Percentiles rank a stretch among this genome's conserved stretches.
Conservation (phyloP, 2,329 filamentous ascomycete species). For the Diaporthe capsici region DNA sequence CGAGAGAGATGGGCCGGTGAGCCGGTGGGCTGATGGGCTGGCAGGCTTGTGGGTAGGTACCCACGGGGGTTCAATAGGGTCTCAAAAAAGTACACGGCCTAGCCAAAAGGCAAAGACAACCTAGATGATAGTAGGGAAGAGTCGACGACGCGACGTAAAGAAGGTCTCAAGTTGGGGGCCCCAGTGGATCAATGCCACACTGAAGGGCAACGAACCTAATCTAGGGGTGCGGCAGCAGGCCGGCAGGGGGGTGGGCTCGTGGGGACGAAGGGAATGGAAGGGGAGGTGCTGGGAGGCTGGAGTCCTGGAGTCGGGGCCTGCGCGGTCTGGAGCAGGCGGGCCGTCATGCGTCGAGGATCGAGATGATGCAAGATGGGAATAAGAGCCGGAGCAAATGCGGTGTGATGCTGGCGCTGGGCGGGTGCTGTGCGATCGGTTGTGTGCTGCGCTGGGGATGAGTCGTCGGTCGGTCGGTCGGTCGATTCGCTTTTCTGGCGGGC, state of each 20-base stretch:
- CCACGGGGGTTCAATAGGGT: slow-evolving; percentile 33
- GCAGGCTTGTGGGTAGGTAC: slow-evolving; percentile 34
- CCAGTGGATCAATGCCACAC: slow-evolving; percentile 41
- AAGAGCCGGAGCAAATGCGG: slow-evolving; percentile 26
- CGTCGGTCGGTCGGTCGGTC: slow-evolving; percentile 29
- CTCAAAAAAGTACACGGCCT: slow-evolving; percentile 37
- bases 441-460: slow-evolving; percentile 34
- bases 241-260: slow-evolving; percentile 35
- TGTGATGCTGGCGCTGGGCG: slow-evolving; percentile 33
- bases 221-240: slow-evolving; percentile 19
- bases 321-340: slow-evolving; percentile 30
- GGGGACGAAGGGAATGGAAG: slow-evolving; percentile 28
- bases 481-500: slow-evolving; percentile 32
- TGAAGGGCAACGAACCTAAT: slow-evolving; percentile 38
- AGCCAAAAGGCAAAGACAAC: slow-evolving; percentile 37
- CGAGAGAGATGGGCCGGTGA: neutral
- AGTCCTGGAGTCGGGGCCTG: slow-evolving; percentile 5
- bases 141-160: slow-evolving; percentile 32
- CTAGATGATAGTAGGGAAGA: slow-evolving; percentile 36
- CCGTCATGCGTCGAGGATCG: slow-evolving; percentile 17
- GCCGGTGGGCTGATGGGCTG: neutral
- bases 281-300: slow-evolving; percentile 18
- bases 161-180: slow-evolving; percentile 36
- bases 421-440: slow-evolving; percentile 29
- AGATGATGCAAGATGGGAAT: slow-evolving; percentile 31